Conservation (phyloP, 176 grass and related monocot species). For the Zoysia japonica region DNA sequence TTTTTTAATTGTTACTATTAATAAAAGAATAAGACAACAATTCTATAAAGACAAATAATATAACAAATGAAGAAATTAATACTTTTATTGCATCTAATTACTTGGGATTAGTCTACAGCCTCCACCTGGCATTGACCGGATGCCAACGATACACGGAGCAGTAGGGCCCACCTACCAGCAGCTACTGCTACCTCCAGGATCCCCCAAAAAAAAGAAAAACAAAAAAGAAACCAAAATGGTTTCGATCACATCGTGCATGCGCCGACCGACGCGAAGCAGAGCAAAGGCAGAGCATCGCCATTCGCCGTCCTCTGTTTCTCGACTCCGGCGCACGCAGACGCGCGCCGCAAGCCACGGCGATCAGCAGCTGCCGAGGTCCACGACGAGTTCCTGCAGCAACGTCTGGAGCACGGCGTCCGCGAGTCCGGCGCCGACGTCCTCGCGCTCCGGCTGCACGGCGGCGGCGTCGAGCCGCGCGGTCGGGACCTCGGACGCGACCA, state of each 20-base stretch:
- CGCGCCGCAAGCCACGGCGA: not conserved
- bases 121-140: slow-evolving; percentile 39
- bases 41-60: not conserved
- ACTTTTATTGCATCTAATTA: slow-evolving; percentile 31
- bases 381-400: slow-evolving; percentile 25
- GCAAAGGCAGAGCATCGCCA: not conserved
- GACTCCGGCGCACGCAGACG: not conserved
- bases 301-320: not conserved
- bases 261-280: slow-evolving; percentile 23
- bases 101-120: slow-evolving; percentile 37
- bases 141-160: slow-evolving; percentile 37
- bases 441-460: slow-evolving; percentile 29
- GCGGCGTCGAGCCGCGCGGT: not conserved
- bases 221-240: slow-evolving; percentile 25
- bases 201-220: not conserved
- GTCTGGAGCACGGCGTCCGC: slow-evolving; percentile 24
- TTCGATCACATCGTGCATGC: slow-evolving; percentile 10
- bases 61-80: slow-evolving; percentile 12
- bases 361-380: slow-evolving; percentile 20
- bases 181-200: not conserved
- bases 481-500: slow-evolving; percentile 43
- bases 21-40: no score
- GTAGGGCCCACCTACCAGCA: slow-evolving; percentile 36
- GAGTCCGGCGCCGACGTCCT: slow-evolving; percentile 15
- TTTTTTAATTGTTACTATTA: no score